Base-by-base conservation (phyloP, 306 rosid genomes). In the Citrullus colocynthis region DNA sequence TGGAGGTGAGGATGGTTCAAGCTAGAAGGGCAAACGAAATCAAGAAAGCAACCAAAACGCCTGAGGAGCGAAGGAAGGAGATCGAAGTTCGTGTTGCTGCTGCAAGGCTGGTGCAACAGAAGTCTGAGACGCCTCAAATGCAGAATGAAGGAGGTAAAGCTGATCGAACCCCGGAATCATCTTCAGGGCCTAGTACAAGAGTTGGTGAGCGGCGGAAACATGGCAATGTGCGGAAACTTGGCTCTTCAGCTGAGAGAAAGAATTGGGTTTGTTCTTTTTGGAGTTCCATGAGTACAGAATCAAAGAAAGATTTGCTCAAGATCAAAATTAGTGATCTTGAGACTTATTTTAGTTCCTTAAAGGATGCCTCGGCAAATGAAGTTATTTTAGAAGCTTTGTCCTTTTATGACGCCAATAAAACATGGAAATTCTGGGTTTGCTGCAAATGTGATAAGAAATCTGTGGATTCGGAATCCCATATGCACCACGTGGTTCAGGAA, bases 71-170 rank as follows among this genome's bases (percentile, higher is more conserved):
- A 39, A 84, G 99, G 76, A 91, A 92, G 80, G 98, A 96, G 87
- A 93, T 96, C 66, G 99, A 93, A 86, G 99, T 96, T 17, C 86
- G 96, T 48, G 97, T 96, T 12, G 99, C 99, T 15, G 99, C 99
- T 20, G 99, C 99, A 20, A 91, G 99, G 88, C 76, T 96, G 57
- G 45, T 96, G 91, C 99, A 92, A 88, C 96, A 95, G 52, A 88
- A 95, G 88, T 85, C 92, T n/a, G 96, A 87, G 87, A 79, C 86
- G 20, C 87, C 92, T 0, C 93, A 75, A 37, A 69, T 84, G 76
- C 88, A 84, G 5, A 88, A 75, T 52, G 98, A 87, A 69, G 88
- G 85, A 52, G 88, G 86, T n/a, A 87, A 78, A 85, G 86, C 80
- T 69, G 96, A 90, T 16, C 89, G 83, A 75, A 84, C 74, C 51